Conservation (phyloP, 2,329 filamentous ascomycete genomes). For the Gaeumannomyces sp. region DNA sequence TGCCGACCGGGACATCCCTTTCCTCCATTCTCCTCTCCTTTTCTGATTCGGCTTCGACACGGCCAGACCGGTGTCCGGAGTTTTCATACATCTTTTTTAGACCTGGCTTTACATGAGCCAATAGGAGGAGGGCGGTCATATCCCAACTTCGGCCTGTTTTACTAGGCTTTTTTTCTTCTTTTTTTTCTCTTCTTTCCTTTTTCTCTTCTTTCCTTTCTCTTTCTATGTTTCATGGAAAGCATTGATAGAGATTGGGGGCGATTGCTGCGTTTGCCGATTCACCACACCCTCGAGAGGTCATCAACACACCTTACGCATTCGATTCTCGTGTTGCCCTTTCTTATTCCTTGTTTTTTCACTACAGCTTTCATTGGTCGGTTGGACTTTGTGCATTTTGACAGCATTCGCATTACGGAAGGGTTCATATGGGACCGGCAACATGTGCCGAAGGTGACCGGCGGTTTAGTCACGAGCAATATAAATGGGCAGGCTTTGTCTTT, state of each 20-base stretch:
- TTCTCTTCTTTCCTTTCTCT: neutral
- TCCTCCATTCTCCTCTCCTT: neutral
- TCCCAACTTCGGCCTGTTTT: slow-evolving; percentile 1
- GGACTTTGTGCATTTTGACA: neutral
- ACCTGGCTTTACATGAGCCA: neutral
- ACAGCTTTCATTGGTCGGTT: neutral
- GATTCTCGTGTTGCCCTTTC: neutral
- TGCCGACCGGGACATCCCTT: neutral
- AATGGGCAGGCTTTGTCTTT: neutral
- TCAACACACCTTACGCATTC: neutral
- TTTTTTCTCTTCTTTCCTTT: too few species aligned
- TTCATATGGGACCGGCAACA: neutral
- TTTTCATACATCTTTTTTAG: slow-evolving; percentile 3
- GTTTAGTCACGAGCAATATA: neutral
- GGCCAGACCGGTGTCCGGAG: neutral
- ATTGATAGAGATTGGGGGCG: slow-evolving; percentile 8
- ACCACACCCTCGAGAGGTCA: neutral
- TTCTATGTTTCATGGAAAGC: slow-evolving; percentile 27
- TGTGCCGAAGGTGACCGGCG: too few species aligned
- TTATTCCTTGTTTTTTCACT: neutral
- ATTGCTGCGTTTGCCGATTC: neutral
- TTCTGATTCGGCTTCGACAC: neutral
- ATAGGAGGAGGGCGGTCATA: neutral
- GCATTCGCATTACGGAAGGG: neutral
- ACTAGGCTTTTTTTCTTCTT: neutral